Evolutionary conservation across 768 basidiomycete genomes (phyloP).

Genomic region (Lactarius trivialis): DNA sequence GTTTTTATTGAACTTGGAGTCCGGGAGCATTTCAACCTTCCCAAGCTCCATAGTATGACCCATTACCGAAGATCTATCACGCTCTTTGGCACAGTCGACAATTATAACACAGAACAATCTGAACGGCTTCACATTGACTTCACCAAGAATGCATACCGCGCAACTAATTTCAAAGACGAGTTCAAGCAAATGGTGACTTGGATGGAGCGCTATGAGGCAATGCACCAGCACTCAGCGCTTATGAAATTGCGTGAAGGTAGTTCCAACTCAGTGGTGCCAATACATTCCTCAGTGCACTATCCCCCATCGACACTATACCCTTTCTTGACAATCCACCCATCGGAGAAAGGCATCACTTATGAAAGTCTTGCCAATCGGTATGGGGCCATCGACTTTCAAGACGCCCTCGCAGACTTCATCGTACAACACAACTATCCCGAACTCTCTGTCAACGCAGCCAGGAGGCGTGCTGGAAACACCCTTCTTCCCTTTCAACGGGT

Average conservation of each 20-base stretch:
- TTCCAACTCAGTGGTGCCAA: no score
- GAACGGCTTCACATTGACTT: not conserved
- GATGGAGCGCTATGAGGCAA: not conserved
- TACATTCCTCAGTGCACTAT: no score
- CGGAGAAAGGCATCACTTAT: not conserved
- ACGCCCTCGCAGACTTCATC: constrained; percentile 28
- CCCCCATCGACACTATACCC: no score
- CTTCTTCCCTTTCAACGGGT: not conserved
- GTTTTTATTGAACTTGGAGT: not conserved
- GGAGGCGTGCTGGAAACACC: not conserved
- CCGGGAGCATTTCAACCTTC: not conserved
- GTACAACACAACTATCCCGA: constrained; percentile 18
- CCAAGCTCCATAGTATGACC: not conserved
- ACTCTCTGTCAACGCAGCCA: not conserved
- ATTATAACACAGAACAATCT: not conserved
- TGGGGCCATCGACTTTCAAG: not conserved
- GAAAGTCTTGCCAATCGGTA: not conserved
- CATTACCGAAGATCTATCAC: not conserved
- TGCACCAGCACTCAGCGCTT: not conserved
- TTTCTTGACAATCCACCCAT: not conserved
- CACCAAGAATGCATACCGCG: no score
- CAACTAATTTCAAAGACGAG: not conserved
- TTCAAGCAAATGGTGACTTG: not conserved
- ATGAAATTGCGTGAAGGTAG: not conserved
- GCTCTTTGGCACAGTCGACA: not conserved